phyloP scores from a whole-genome alignment of 768 basidiomycete genomes.

The Mycena floridula region DNA sequence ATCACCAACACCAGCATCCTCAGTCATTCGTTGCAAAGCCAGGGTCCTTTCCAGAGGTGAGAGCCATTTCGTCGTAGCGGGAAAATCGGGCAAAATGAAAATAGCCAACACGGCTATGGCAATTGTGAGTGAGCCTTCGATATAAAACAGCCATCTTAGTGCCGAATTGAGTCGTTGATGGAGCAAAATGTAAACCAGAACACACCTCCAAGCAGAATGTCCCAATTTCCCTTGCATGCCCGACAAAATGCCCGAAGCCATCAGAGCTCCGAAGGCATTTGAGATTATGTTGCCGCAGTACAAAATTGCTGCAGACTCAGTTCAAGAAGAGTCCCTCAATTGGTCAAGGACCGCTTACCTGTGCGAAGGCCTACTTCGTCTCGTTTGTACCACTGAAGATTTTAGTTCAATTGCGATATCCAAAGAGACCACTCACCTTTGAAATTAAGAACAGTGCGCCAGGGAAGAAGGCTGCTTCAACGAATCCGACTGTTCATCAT shows the following conservation, averaged over 20 bases:
- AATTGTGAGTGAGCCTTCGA: constrained; percentile 39
- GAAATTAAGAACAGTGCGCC: constrained; percentile 30
- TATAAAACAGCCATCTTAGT: constrained; percentile 43
- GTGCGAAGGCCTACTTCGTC: constrained; percentile 33
- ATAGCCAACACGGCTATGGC: constrained; percentile 38
- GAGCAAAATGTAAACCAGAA: constrained; percentile 1
- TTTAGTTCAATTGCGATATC: background rate
- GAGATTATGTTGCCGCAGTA: constrained; percentile 46
- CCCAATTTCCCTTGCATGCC: constrained; percentile 45
- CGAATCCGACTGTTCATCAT: constrained; percentile 23
- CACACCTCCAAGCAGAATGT: constrained; percentile 45
- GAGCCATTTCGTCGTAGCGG: constrained; percentile 28
- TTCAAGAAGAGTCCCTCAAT: constrained; percentile 15
- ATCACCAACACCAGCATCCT: constrained; percentile 54
- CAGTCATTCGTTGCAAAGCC: constrained; percentile 49
- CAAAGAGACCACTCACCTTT: background rate
- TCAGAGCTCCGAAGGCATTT: constrained; percentile 48
- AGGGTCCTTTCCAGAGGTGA: constrained; percentile 30
- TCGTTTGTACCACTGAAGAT: constrained; percentile 31
- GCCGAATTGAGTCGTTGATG: constrained; percentile 6
- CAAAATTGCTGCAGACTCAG: constrained; percentile 36
- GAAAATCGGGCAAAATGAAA: constrained; percentile 47
- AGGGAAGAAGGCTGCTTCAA: constrained; percentile 41
- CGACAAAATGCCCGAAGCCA: constrained; percentile 40
- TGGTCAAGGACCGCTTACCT: background rate